Percentiles rank a stretch among this genome's conserved stretches.
Conservation (phyloP, 2,329 filamentous ascomycete genomes). For the Aspergillus floridensis region DNA sequence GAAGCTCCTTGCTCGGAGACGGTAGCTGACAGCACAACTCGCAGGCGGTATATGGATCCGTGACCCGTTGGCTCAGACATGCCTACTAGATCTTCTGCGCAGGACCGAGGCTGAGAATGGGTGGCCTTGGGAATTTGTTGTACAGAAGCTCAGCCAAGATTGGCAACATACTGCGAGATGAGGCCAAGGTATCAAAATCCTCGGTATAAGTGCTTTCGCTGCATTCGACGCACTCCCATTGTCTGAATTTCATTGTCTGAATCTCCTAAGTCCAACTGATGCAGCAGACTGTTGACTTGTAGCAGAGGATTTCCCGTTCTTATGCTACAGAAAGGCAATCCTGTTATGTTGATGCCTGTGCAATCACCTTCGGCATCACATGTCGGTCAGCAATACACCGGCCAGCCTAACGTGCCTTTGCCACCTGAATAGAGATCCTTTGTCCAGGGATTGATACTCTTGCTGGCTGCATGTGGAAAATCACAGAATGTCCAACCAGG, state of each 20-base stretch:
- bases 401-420: background rate
- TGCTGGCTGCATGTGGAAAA: background rate
- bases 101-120: slow-evolving; percentile 24
- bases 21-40: background rate
- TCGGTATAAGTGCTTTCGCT: background rate
- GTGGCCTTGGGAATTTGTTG: slow-evolving; percentile 23
- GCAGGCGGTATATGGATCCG: slow-evolving; percentile 32
- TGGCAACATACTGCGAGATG: slow-evolving; percentile 16
- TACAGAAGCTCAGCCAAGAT: slow-evolving; percentile 19
- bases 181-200: background rate
- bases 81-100: slow-evolving; percentile 22
- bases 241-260: background rate
- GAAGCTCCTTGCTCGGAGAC: background rate
- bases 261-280: background rate
- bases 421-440: too few species aligned
- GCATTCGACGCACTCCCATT: background rate
- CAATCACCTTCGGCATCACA: background rate
- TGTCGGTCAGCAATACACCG: background rate
- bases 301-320: background rate
- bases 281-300: background rate
- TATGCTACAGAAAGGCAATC: background rate
- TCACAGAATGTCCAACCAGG: too few species aligned
- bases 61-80: slow-evolving; percentile 26
- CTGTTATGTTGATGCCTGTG: background rate
- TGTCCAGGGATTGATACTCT: background rate